Evolutionary conservation across 2,329 filamentous ascomycete species (phyloP), one percentile per base, ranked within the genome.

Genomic region (Ascochyta pisi): DNA sequence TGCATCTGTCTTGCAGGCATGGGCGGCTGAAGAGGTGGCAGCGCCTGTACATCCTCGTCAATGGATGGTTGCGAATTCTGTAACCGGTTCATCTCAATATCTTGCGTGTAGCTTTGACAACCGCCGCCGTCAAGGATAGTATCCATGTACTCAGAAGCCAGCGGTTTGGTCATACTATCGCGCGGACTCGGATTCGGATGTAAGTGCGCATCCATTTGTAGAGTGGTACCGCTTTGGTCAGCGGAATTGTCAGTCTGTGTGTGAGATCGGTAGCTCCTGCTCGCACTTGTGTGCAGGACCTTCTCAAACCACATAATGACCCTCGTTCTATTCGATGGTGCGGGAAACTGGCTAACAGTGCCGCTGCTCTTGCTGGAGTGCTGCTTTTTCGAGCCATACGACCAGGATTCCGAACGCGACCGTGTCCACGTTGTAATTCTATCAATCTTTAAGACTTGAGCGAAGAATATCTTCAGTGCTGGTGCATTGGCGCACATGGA

Each of bases 401-500:
- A 33, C 6, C 40, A 35, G 9, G 45, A 40, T 8, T 26, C 16
- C 19, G 37, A 40, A 3, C 45, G 45, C 8, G 45, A 40, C 16
- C 35, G 35, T 15, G 35, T 48, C 45, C 45, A 40, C 15, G 16
- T 48, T 15, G 35, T 48, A 10, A 48, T 7, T 15, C 38, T 31
- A 9, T 34, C 38, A 8, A 43, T 40, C 26, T 42, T 51, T 43
- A 67, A 50, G 37, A 56, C 50, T 5, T 57, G 54, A 23, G 33
- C 55, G 46, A 63, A 66, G 47, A 69, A 67, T 9, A 59, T 60
- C 34, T 68, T 69, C 13, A 68, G 57, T 4, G 65, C 62, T 3
- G 67, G 67, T 3, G 60, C 61, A 34, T 68, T 69, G 1, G 62
- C 67, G 48, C 65, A 70, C 37, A 67, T 67, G 3, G 58, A 54